These are phyloP conservation scores for Paecilomyces fulvus DNA, from an alignment of 2,329 filamentous ascomycete genomes.

Conservation along the genomic window DNA sequence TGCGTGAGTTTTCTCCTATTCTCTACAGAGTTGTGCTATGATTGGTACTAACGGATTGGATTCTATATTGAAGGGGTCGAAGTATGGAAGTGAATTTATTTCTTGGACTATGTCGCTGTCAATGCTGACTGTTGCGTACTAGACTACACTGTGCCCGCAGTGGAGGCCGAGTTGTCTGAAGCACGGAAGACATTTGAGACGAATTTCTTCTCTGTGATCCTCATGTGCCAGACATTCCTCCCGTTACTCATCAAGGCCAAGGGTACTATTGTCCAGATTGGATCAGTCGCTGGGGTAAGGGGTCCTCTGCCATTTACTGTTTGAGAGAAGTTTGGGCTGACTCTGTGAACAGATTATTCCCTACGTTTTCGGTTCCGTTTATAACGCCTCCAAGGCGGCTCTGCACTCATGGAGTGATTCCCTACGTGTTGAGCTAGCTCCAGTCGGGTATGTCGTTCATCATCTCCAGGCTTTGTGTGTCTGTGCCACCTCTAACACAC, in stretches of 20 bases:
- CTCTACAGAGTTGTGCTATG: background rate
- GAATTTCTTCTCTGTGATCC: slow-evolving; percentile 52
- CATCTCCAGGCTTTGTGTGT: background rate
- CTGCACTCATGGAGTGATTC: slow-evolving; percentile 51
- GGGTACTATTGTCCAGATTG: slow-evolving; percentile 39
- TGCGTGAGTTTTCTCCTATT: slow-evolving; percentile 29
- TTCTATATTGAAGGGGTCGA: slow-evolving; percentile 8
- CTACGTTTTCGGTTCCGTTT: slow-evolving; percentile 40
- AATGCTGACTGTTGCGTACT: background rate
- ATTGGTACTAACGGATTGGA: slow-evolving; percentile 6
- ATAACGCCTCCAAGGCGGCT: slow-evolving; percentile 54
- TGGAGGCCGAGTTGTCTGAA: slow-evolving; percentile 45
- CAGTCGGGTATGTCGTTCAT: slow-evolving; percentile 29
- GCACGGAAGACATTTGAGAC: slow-evolving; percentile 42
- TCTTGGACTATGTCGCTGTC: background rate
- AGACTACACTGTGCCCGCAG: slow-evolving; percentile 50
- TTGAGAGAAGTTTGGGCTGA: background rate
- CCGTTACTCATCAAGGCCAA: slow-evolving; percentile 43
- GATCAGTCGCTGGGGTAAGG: slow-evolving; percentile 33
- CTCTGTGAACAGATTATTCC: slow-evolving; percentile 27
- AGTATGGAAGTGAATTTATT: slow-evolving; percentile 3
- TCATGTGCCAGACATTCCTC: slow-evolving; percentile 48
- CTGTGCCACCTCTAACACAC: background rate
- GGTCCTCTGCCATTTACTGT: background rate
- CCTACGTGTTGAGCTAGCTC: slow-evolving; percentile 49